A percentile compares a stretch with the other conserved stretches of the same genome.
Conservation (phyloP, 2,329 filamentous ascomycete genomes). For the Cladosporium oxysporum region DNA sequence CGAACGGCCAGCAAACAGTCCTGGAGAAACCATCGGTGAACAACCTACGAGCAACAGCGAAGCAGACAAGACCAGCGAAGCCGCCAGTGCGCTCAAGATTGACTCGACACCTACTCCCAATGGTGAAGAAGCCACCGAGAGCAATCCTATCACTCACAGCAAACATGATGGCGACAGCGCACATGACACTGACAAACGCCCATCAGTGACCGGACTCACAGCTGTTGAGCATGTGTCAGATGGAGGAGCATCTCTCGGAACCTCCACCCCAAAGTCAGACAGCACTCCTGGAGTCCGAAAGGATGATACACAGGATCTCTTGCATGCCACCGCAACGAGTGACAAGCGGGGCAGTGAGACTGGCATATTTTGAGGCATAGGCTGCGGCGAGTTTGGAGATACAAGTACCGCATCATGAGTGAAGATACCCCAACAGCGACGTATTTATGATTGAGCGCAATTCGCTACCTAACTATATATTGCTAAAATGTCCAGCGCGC, state of each 20-base stretch:
- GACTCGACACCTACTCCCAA: background rate
- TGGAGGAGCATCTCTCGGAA: background rate
- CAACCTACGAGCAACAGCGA: background rate
- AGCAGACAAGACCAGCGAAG: background rate
- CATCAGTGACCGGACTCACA: background rate
- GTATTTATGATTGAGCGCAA: background rate
- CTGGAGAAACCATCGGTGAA: background rate
- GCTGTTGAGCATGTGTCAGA: background rate
- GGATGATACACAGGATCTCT: background rate
- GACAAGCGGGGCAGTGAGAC: constrained; percentile 5
- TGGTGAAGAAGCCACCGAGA: background rate
- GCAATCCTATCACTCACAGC: background rate
- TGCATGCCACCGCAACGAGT: constrained; percentile 6
- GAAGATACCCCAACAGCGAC: background rate
- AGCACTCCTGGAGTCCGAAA: background rate
- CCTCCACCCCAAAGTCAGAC: background rate
- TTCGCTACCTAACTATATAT: background rate
- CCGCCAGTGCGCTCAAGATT: background rate
- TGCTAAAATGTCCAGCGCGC: background rate
- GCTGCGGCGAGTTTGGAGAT: background rate
- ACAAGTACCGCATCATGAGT: background rate
- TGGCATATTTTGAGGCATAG: background rate
- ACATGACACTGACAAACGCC: background rate
- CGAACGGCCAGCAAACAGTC: background rate
- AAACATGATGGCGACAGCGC: background rate